Conservation (phyloP, 192 early-diverging fungal species). For the Rhizophagus prolifer region DNA sequence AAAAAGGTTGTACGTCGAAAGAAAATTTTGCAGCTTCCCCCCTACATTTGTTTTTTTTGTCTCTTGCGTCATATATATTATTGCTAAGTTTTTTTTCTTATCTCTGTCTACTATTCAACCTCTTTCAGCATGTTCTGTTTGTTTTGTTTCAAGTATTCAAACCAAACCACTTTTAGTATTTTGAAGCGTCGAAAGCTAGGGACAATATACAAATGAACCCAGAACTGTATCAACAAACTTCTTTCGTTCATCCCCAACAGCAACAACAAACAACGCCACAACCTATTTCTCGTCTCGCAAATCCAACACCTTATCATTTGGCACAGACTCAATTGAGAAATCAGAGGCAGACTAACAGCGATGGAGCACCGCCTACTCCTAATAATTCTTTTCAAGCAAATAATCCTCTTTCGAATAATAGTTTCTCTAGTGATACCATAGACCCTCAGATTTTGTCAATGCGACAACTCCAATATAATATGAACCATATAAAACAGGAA, state of each 20-base stretch:
- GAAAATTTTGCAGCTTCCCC: background rate
- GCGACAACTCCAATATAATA: background rate
- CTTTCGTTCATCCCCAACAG: background rate
- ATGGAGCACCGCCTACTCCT: conserved; percentile 29
- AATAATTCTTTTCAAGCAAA: conserved; percentile 11
- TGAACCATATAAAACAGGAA: conserved; percentile 40
- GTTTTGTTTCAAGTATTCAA: background rate
- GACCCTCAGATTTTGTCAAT: conserved; percentile 25
- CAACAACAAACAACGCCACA: conserved; percentile 34
- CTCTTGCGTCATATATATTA: background rate
- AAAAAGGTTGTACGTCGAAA: background rate
- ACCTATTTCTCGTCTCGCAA: conserved; percentile 34
- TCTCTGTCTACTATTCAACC: background rate
- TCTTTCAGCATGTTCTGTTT: background rate
- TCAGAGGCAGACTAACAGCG: background rate
- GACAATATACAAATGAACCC: background rate
- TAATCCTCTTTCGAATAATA: background rate
- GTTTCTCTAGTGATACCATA: conserved; percentile 23
- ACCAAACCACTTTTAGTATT: background rate
- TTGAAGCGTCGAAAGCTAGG: background rate
- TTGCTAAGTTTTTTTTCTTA: background rate
- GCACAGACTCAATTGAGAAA: conserved; percentile 29
- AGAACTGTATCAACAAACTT: background rate
- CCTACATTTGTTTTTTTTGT: background rate
- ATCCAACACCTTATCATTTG: conserved; percentile 41